Base-by-base conservation (phyloP, 306 rosid genomes). In the Rosa chinensis region DNA sequence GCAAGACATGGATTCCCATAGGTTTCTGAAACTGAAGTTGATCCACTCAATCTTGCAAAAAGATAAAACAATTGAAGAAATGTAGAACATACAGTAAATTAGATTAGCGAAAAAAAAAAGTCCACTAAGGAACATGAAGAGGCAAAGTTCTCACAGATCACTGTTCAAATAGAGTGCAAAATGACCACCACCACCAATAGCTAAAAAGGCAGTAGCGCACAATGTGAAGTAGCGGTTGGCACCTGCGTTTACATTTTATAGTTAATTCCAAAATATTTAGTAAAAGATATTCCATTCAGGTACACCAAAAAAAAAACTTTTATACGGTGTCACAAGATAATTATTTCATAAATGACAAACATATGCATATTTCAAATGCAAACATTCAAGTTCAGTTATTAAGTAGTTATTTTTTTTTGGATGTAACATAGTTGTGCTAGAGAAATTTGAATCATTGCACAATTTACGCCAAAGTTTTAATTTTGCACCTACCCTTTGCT, bases 161-260 rank as follows among this genome's bases (percentile, higher is more conserved):
- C 89, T 86, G 83, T 91, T 97, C 87, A 94, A 82, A 85, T 92
- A 92, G 47, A 92, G 90, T 0, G 99, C 97, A 72, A 92, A 92
- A 88, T 92, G 97, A 66, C 93, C 81, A 69, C 97, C 97, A 97
- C 98, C 98, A 16, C 98, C 98, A 47, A 92, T 75, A 66, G 98
- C 98, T 66, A 94, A 76, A 79, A 72, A 91, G 80, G 89, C 91
- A 39, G 85, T 82, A 62, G 89, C 77, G 88, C 97, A 92, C n/a
- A 90, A 88, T 9, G 98, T 94, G 89, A 85, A 94, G 81, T 90
- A 94, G 78, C 92, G 94, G 87, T 94, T 94, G 62, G 79, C 84
- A 70, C 97, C 98, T 94, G 93, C 75, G 84, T 66, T 16, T 12
- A 78, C 40, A 52, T 72, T 10, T 20, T 32, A 32, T 32, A 32